Base-by-base conservation (phyloP, 306 rosid species). In the Gillenia trifoliata region DNA sequence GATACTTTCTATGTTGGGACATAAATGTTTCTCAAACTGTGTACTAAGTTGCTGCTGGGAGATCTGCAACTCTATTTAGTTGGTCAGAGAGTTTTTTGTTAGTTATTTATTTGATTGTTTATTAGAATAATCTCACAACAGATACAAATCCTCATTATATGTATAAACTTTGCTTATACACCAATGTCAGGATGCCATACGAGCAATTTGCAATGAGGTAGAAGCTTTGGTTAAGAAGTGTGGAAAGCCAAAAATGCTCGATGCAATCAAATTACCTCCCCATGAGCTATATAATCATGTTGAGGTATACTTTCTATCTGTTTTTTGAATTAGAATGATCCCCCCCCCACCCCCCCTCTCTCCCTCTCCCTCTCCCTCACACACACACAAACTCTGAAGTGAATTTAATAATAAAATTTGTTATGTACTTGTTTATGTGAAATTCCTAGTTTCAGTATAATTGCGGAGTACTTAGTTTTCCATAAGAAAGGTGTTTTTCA, bases 201-300 rank as follows among this genome's bases (percentile, higher is more conserved):
- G 83, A 52, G 91, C 84, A 76, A 94, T 92, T 66, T 94, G 99
- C 86, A 88, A 83, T 31, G 97, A 90, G 80, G 89, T 94, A 70
- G 93, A 87, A 72, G 86, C 88, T 80, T 82, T 94, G 85, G 99
- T 94, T 61, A 87, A 86, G 85, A 84, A 83, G 82, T 90, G 93
- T 83, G 99, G 97, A 76, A 94, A 92, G 78, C 95, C 95, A 52
- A 94, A 94, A 85, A 89, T 94, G 96, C 81, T 82, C 66, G 99
- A 94, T 75, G 96, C 96, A 70, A 84, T 94, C 87, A 87, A 82
- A 82, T 86, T 94, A 75, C 99, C 99, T 86, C 97, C 97, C 72
- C 91, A 85, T 11, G 90, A 88, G 88, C 91, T 94, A 62, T 94
- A 90, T 84, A 77, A 88, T 74, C 84, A 86, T 74, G 90, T 92